Evolutionary conservation across 306 rosid genomes (phyloP).

Genomic region (Cucurbita ficifolia): DNA sequence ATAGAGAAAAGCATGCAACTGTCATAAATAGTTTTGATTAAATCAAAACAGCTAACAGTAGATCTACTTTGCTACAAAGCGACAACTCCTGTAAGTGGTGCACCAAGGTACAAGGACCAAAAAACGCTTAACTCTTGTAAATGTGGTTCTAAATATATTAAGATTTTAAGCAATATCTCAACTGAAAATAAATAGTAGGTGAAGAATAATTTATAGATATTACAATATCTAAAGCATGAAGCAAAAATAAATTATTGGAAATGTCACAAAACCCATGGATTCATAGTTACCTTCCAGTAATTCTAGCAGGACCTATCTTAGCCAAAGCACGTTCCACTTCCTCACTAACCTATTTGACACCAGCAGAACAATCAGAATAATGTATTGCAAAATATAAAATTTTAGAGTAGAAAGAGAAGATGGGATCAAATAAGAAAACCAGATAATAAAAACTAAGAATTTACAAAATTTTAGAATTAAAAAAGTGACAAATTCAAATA

Average conservation of each 20-base stretch:
- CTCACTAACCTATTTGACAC: slow-evolving; percentile 49
- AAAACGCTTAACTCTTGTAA: background rate
- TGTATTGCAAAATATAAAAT: background rate
- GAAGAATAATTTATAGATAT: background rate
- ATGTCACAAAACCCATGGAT: background rate
- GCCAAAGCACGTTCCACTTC: slow-evolving; percentile 76
- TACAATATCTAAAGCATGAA: background rate
- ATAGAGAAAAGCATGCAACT: background rate
- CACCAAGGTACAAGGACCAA: background rate
- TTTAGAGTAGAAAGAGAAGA: background rate
- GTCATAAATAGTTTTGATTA: background rate
- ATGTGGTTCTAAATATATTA: background rate
- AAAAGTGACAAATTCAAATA: background rate
- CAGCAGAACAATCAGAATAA: background rate
- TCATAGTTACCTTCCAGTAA: slow-evolving; percentile 38
- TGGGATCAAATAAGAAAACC: background rate
- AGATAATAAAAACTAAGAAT: background rate
- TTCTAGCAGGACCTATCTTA: slow-evolving; percentile 58
- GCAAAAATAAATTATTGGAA: background rate
- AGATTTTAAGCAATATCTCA: background rate
- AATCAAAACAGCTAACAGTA: background rate
- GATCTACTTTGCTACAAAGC: background rate
- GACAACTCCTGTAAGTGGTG: background rate
- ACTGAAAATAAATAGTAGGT: background rate
- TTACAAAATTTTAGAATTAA: background rate